Evolutionary conservation across 1,139 yeast genomes (phyloP).

Genomic region (Petasospora rhodanensis): DNA sequence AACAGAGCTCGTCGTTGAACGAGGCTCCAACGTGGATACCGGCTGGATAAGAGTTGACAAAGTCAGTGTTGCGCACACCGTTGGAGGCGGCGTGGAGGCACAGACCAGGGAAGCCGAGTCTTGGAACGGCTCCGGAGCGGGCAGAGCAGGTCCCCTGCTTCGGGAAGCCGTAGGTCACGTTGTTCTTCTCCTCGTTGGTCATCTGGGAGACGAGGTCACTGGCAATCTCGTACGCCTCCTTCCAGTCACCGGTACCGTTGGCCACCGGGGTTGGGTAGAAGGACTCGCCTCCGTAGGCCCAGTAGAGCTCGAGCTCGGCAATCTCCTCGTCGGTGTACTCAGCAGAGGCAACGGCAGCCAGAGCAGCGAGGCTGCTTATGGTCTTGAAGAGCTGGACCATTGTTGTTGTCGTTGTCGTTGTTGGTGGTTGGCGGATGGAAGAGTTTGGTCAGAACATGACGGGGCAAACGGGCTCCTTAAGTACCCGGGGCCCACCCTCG

Average conservation of each 20-base stretch:
- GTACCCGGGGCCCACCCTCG: no score
- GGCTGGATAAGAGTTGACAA: slow-evolving; percentile 53
- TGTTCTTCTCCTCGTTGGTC: slow-evolving; percentile 53
- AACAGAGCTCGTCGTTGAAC: slow-evolving; percentile 42
- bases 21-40: slow-evolving; percentile 57
- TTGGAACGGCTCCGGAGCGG: slow-evolving; percentile 52
- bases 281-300: slow-evolving; percentile 9
- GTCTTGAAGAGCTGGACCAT: no score
- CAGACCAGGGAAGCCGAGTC: slow-evolving; percentile 48
- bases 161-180: slow-evolving; percentile 57
- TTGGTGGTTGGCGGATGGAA: no score
- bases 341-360: slow-evolving; percentile 28
- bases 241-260: slow-evolving; percentile 36
- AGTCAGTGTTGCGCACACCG: slow-evolving; percentile 58
- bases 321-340: not conserved
- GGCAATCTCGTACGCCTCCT: slow-evolving; percentile 48
- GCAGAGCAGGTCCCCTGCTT: slow-evolving; percentile 56
- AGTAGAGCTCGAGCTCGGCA: slow-evolving; percentile 22
- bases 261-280: slow-evolving; percentile 17
- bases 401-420: no score
- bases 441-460: no score
- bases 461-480: no score
- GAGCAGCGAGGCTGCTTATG: no score
- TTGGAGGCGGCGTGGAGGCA: slow-evolving; percentile 63
- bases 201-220: slow-evolving; percentile 44